Base-by-base conservation (phyloP, 192 early-diverging fungal genomes). In the Coemansia sp. region DNA sequence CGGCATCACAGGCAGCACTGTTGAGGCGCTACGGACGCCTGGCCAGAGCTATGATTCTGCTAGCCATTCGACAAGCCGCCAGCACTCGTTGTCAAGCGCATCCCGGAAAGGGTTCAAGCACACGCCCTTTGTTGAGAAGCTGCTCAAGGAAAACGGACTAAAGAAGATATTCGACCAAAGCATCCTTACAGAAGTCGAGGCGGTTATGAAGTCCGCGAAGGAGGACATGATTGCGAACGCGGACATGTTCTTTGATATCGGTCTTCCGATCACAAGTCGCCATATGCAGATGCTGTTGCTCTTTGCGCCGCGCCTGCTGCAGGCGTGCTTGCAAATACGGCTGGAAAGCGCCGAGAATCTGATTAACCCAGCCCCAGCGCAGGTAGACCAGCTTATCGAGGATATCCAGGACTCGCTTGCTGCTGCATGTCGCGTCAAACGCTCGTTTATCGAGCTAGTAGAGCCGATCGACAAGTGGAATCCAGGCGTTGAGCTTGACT, bases 101-200 rank as follows among this genome's bases (percentile, higher is more conserved):
- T 26, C 46, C 24, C 41, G 49, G 39, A 66, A 71, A 60, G 75
- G 55, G 6, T 68, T 66, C 41, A 66, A 73, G 63, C 76, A 78
- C 60, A 83, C 81, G 36, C 91, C 92, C 30, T 95, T 95, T 80
- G 86, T 95, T 30, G 94, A 95, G 77, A 85, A 91, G 58, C 81
- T 95, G 59, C 77, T 94, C 52, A 93, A 93, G 77, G 94, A 95
- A 67, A 89, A 87, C 61, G 91, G 90, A 5, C 79, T 94, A 39
- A 82, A 88, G 73, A 87, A 85, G 66, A 93, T 92, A 0, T 94
- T 95, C 67, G 85, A 90, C 35, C 87, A 85, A 61, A 82, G 85
- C 34, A 91, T 88, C 3, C 77, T 94, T 51, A 83, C 83, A 2
- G 84, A 92, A 18, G 81, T 93, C 26, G 79, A 86, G 62, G 64